Conservation (phyloP, 2,329 filamentous ascomycete genomes). For the Botrytis medusae region DNA sequence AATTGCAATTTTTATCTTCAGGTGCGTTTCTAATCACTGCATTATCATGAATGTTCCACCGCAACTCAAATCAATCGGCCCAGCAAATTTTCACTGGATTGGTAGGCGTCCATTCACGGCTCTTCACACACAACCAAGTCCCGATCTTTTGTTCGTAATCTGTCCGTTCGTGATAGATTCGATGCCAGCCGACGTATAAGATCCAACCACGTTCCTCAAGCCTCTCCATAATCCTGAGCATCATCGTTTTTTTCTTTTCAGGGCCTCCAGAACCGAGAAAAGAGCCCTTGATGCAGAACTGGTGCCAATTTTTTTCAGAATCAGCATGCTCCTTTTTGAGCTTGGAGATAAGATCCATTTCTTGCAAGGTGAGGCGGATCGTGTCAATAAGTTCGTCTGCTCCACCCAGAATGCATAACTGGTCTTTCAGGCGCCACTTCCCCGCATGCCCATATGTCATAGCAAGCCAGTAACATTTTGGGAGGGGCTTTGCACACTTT, state of each 20-base stretch:
- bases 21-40: background rate
- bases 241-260: background rate
- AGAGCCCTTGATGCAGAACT: background rate
- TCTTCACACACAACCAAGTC: constrained; percentile 19
- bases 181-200: background rate
- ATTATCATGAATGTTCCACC: background rate
- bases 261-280: background rate
- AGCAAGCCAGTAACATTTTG: constrained; percentile 20
- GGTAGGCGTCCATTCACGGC: constrained; percentile 10
- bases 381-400: constrained; percentile 19
- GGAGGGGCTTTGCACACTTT: background rate
- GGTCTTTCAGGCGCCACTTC: background rate
- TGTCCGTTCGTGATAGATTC: background rate
- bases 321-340: background rate
- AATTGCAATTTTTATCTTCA: background rate
- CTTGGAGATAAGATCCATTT: constrained; percentile 5
- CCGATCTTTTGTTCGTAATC: background rate
- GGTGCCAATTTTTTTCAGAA: background rate
- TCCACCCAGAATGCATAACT: constrained; percentile 6
- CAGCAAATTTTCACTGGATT: constrained; percentile 15
- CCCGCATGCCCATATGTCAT: background rate
- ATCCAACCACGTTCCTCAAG: constrained; percentile 19
- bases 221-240: constrained; percentile 17
- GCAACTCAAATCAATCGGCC: background rate
- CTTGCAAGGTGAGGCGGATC: constrained; percentile 10